phyloP scores from a whole-genome alignment of 139 green algal species.

The Coccomyxa sp. region DNA sequence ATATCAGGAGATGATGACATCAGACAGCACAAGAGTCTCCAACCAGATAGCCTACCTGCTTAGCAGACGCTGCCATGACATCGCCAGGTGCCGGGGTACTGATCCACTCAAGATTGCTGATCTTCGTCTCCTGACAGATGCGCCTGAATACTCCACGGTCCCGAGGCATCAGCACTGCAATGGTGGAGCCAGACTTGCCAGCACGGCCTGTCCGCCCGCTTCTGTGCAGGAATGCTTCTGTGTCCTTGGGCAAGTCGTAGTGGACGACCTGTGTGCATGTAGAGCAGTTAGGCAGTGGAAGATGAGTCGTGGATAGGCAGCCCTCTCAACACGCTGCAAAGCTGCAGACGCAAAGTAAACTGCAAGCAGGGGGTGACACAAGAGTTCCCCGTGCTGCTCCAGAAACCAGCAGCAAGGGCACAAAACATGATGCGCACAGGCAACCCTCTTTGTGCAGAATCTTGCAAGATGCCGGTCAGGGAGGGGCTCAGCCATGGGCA shows the following conservation, averaged over 20 bases:
- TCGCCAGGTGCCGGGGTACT: slow-evolving; percentile 38
- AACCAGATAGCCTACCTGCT: slow-evolving; percentile 36
- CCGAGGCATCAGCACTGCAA: slow-evolving; percentile 79
- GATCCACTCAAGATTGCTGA: slow-evolving; percentile 43
- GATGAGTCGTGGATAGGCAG: too few relatives aligned
- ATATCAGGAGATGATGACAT: too few relatives aligned
- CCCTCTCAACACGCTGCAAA: too few relatives aligned
- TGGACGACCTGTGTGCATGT: slow-evolving; percentile 33
- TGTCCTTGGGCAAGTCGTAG: slow-evolving; percentile 47
- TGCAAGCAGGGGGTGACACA: too few relatives aligned
- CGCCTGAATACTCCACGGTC: slow-evolving; percentile 54
- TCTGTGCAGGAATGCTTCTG: slow-evolving; percentile 53
- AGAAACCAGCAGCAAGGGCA: too few relatives aligned
- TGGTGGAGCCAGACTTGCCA: slow-evolving; percentile 61
- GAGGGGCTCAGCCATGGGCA: neutral
- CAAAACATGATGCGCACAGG: too few relatives aligned
- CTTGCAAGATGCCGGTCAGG: too few relatives aligned
- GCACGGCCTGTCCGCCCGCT: slow-evolving; percentile 69
- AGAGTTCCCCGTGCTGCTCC: too few relatives aligned
- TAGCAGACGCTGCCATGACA: slow-evolving; percentile 58
- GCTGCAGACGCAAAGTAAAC: too few relatives aligned
- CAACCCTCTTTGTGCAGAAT: too few relatives aligned
- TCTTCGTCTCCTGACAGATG: slow-evolving; percentile 52
- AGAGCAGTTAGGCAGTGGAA: too few relatives aligned
- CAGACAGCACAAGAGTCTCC: too few relatives aligned